Percentiles rank a stretch among this genome's conserved stretches.
phyloP scores from a whole-genome alignment of 306 rosid species.

The Malus sieversii region DNA sequence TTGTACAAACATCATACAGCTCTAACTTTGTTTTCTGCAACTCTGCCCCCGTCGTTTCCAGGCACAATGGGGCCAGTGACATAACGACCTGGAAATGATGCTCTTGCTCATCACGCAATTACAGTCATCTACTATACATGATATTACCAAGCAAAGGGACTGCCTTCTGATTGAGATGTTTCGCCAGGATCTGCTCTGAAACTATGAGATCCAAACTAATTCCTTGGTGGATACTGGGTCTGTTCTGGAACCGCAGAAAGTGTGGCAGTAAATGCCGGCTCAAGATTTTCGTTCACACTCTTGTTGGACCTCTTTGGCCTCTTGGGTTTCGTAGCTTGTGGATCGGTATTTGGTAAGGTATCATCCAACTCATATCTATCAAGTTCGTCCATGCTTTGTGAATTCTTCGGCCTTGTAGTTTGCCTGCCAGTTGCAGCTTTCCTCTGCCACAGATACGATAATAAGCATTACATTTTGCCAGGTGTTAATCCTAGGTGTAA shows the following conservation, averaged over 20 bases:
- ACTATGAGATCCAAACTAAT: conserved; percentile 18
- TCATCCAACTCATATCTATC: conserved; percentile 45
- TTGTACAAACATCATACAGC: conserved; percentile 5
- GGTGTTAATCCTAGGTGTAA: not conserved
- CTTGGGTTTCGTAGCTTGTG: conserved; percentile 40
- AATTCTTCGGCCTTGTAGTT: conserved; percentile 36
- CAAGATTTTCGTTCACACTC: conserved; percentile 54
- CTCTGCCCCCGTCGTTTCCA: not conserved
- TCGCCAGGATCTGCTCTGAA: conserved; percentile 24
- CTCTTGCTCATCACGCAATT: not conserved
- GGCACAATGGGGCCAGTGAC: not conserved
- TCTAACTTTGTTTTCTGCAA: not conserved
- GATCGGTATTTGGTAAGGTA: conserved; percentile 31
- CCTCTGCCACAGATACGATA: conserved; percentile 44
- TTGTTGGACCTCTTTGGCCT: conserved; percentile 71
- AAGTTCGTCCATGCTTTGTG: conserved; percentile 35
- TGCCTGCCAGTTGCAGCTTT: conserved; percentile 46
- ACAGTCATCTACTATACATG: not conserved
- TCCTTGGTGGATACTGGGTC: conserved; percentile 24
- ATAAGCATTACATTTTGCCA: not conserved
- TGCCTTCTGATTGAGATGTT: conserved; percentile 8
- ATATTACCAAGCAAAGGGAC: conserved; percentile 3
- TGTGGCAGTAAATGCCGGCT: conserved; percentile 38
- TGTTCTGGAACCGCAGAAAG: conserved; percentile 28
- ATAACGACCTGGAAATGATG: not conserved